Percentiles rank a stretch among this genome's conserved stretches.
Conservation (phyloP, 2,329 filamentous ascomycete species). For the Aspergillus uvarum region DNA sequence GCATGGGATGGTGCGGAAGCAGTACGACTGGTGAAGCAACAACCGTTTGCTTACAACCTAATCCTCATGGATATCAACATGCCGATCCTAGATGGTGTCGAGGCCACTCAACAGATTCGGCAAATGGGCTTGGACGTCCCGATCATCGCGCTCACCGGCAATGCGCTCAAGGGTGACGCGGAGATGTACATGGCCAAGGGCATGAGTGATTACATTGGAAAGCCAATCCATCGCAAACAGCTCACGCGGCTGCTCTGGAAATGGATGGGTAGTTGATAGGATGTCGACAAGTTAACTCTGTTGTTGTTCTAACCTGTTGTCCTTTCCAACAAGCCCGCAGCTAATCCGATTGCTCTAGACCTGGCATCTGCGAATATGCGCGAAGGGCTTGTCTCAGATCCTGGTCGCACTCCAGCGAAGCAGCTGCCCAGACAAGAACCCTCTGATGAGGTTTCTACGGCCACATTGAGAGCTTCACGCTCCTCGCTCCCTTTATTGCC, state of each 20-base stretch:
- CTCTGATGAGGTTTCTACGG: not conserved
- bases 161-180: slow-evolving; percentile 56
- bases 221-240: slow-evolving; percentile 54
- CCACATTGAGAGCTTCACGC: not conserved
- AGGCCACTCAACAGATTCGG: slow-evolving; percentile 47
- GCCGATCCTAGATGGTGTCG: slow-evolving; percentile 49
- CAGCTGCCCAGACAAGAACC: not conserved
- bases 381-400: not conserved
- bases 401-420: not conserved
- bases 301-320: not conserved
- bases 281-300: not conserved
- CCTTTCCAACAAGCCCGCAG: not conserved
- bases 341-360: not conserved
- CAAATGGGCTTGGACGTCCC: slow-evolving; percentile 42
- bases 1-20: slow-evolving; percentile 48
- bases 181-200: slow-evolving; percentile 55
- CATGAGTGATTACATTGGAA: slow-evolving; percentile 58
- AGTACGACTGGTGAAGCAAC: slow-evolving; percentile 43
- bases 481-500: not conserved
- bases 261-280: slow-evolving; percentile 31
- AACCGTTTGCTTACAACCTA: slow-evolving; percentile 44
- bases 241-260: slow-evolving; percentile 47
- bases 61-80: slow-evolving; percentile 52
- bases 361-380: not conserved
- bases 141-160: slow-evolving; percentile 58